Conservation (phyloP, 257 asterid genomes). For the Mitragyna speciosa region DNA sequence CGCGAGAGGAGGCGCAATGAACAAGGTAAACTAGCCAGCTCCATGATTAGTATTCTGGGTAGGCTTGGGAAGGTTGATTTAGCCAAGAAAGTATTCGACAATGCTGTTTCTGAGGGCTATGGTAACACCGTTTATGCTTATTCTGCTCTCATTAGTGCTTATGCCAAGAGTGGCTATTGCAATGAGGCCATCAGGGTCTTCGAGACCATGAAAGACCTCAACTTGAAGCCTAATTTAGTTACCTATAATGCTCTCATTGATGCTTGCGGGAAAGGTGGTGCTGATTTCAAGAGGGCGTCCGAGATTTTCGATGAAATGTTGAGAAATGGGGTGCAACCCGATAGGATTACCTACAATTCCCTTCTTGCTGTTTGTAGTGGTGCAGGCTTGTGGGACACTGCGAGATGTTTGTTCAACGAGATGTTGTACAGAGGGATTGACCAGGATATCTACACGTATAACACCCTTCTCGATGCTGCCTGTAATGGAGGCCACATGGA, state of each 20-base stretch:
- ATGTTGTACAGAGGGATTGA: slow-evolving; percentile 73
- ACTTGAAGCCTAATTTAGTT: slow-evolving; percentile 85
- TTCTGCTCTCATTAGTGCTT: slow-evolving; percentile 85
- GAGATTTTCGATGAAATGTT: slow-evolving; percentile 71
- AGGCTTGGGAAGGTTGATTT: slow-evolving; percentile 81
- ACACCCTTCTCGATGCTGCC: slow-evolving; percentile 84
- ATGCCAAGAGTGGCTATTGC: slow-evolving; percentile 82
- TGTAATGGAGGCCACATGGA: slow-evolving; percentile 83
- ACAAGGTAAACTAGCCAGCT: slow-evolving; percentile 74
- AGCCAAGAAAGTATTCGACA: slow-evolving; percentile 65
- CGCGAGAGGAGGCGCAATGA: slow-evolving; percentile 60
- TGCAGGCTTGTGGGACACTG: slow-evolving; percentile 81
- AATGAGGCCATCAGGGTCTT: slow-evolving; percentile 73
- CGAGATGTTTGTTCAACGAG: slow-evolving; percentile 63
- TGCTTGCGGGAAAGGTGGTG: slow-evolving; percentile 98
- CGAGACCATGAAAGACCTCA: slow-evolving; percentile 65
- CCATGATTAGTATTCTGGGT: slow-evolving; percentile 93
- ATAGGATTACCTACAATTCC: slow-evolving; percentile 87
- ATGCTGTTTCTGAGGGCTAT: slow-evolving; percentile 66
- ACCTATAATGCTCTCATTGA: slow-evolving; percentile 88
- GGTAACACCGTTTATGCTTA: slow-evolving; percentile 85
- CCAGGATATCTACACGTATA: slow-evolving; percentile 85
- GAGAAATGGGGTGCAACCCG: slow-evolving; percentile 70
- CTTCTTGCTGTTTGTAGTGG: slow-evolving; percentile 94
- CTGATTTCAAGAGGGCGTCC: slow-evolving; percentile 77